phyloP scores from a whole-genome alignment of 1,284 basidiomycete species.

The Mycena citricolor region DNA sequence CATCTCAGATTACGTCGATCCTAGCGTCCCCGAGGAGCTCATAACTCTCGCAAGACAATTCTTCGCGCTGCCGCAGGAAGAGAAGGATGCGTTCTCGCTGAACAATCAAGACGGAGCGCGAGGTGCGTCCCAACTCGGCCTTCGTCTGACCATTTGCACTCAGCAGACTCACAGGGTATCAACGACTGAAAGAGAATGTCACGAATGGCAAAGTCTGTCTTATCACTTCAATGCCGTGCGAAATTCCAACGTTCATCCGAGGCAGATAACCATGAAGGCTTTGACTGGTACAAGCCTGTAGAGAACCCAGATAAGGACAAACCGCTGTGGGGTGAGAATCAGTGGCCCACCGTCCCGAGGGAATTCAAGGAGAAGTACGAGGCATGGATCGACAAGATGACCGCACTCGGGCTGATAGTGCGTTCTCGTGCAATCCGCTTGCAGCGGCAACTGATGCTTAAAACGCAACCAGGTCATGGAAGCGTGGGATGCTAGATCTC shows the following conservation, averaged over 20 bases:
- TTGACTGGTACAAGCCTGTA: slow-evolving; percentile 80
- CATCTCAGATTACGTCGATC: slow-evolving; percentile 56
- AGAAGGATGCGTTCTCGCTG: slow-evolving; percentile 71
- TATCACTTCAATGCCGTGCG: background rate
- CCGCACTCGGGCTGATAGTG: slow-evolving; percentile 67
- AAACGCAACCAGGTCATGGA: slow-evolving; percentile 50
- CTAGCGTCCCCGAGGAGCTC: slow-evolving; percentile 65
- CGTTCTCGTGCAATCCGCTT: background rate
- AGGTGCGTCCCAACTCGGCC: slow-evolving; percentile 59
- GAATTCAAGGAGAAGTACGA: slow-evolving; percentile 64
- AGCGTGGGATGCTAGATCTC: slow-evolving; percentile 54
- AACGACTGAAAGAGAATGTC: slow-evolving; percentile 74
- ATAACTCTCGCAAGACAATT: slow-evolving; percentile 65
- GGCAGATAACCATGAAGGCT: slow-evolving; percentile 81
- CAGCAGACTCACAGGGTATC: slow-evolving; percentile 52
- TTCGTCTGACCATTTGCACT: no score
- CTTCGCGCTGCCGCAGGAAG: slow-evolving; percentile 66
- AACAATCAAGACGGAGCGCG: slow-evolving; percentile 68
- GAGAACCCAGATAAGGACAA: slow-evolving; percentile 65
- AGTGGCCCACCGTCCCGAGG: slow-evolving; percentile 65
- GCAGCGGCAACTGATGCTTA: background rate
- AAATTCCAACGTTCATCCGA: background rate
- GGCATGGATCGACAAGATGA: slow-evolving; percentile 81
- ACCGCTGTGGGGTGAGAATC: slow-evolving; percentile 79
- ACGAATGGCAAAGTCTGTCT: slow-evolving; percentile 64